Evolutionary conservation across 2,329 filamentous ascomycete genomes (phyloP), one percentile per base, ranked within the genome.

Genomic region (Orbilia blumenaviensis): DNA sequence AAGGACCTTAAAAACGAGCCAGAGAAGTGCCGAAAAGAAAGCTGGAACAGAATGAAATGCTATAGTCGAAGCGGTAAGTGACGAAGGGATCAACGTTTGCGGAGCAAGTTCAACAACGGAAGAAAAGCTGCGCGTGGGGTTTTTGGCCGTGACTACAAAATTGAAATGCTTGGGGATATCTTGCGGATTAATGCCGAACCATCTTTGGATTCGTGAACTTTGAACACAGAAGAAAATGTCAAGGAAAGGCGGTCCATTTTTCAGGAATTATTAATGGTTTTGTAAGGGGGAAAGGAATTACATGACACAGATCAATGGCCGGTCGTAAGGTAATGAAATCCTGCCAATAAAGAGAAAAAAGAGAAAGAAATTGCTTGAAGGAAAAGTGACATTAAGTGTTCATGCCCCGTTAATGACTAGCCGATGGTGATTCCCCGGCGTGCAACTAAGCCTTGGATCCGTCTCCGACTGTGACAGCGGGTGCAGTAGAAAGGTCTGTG

Each of bases 401-500:
- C 61, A 74, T 74, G 69, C 41, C 63, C 32, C 71, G 56, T 75
- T 42, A 75, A 48, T 38, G 34, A 50, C 60, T 23, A 29, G 16
- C 18, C 25, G 12, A 66, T 1, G 50, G 16, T n/a, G 18, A 14
- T n/a, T 27, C 2, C 27, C 16, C 16, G 25, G 25, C 16, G 10
- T 34, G 41, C 29, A 48, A 25, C 29, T 54, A 71, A 25, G 73
- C 66, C 71, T 79, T 78, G 14, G 73, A 56, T 21, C 77, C 64
- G n/a, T 72, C 62, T 27, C 38, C 64, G 29, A 68, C 75, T 25
- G 67, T 50, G 34, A 77, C 67, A 4, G 72, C 66, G 25, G 52
- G 52, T n/a, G 77, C 78, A 2, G 78, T 73, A 41, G 74, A 77
- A 44, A 78, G 74, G 52, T 79, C 79, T 21, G 67, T 75, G 52